phyloP scores from a whole-genome alignment of 2,329 filamentous ascomycete species.

The Reticulascus tulasneorum region DNA sequence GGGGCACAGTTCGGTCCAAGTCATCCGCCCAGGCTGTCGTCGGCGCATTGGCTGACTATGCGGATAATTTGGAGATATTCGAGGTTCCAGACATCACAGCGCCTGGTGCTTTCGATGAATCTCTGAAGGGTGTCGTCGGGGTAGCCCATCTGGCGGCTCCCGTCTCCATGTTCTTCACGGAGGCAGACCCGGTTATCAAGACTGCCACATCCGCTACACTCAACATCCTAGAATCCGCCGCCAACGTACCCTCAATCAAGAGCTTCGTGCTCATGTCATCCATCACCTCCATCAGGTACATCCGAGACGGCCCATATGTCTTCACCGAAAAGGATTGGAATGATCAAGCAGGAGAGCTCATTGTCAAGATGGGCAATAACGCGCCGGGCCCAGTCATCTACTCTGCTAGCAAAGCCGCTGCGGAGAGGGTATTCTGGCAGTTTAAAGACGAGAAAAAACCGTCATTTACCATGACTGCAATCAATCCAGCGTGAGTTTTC shows the following conservation, averaged over 20 bases:
- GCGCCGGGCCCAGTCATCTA: slow-evolving; percentile 20
- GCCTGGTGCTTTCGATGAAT: slow-evolving; percentile 26
- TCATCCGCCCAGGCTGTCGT: slow-evolving; percentile 14
- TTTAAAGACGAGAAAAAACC: slow-evolving; percentile 29
- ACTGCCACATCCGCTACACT: slow-evolving; percentile 8
- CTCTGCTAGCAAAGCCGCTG: slow-evolving; percentile 24
- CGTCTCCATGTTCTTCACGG: slow-evolving; percentile 14
- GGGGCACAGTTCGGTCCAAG: slow-evolving; percentile 30
- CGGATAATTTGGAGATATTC: slow-evolving; percentile 18
- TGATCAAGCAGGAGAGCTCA: slow-evolving; percentile 7
- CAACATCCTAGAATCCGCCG: slow-evolving; percentile 13
- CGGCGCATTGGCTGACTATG: slow-evolving; percentile 16
- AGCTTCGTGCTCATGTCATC: slow-evolving; percentile 1
- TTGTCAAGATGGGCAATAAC: slow-evolving; percentile 13
- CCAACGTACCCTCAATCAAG: background rate
- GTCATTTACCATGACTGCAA: slow-evolving; percentile 30
- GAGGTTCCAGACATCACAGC: slow-evolving; percentile 26
- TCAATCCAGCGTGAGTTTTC: slow-evolving; percentile 31
- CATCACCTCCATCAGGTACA: background rate
- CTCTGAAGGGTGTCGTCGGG: slow-evolving; percentile 22
- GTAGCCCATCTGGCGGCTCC: slow-evolving; percentile 18
- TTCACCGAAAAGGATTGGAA: slow-evolving; percentile 23
- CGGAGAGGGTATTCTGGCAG: slow-evolving; percentile 27
- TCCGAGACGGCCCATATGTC: too few relatives aligned
- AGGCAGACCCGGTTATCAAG: slow-evolving; percentile 14